Conservation (phyloP, 208 protist genomes). For the Trypanosoma cruzi region DNA sequence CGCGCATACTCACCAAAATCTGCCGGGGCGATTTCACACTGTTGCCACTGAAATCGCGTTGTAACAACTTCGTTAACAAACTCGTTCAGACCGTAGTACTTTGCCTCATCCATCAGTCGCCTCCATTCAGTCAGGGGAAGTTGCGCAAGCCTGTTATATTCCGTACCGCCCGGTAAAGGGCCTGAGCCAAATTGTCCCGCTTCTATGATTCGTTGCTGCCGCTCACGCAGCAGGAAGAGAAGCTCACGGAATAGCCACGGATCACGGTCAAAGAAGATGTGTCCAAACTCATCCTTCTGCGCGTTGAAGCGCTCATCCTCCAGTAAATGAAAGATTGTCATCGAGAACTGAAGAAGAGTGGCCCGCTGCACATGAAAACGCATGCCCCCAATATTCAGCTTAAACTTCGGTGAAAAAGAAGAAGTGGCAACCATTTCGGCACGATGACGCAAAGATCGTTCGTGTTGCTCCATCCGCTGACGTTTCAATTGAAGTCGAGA, state of each 20-base stretch:
- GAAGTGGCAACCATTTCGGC: background rate
- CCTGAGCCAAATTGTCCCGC: background rate
- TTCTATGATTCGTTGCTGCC: conserved; percentile 7
- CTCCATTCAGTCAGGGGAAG: conserved; percentile 13
- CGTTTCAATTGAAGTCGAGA: conserved; percentile 6
- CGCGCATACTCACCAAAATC: background rate
- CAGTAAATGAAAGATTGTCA: conserved; percentile 25
- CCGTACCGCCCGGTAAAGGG: background rate
- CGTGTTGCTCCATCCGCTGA: conserved; percentile 8
- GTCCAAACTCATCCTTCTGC: conserved; percentile 26
- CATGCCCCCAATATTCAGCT: conserved; percentile 31
- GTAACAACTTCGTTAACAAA: conserved; percentile 8
- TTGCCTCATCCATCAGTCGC: conserved; percentile 30
- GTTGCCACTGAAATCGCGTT: conserved; percentile 18
- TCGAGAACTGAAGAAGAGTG: conserved; percentile 23
- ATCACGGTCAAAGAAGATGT: conserved; percentile 31
- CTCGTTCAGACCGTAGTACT: conserved; percentile 30
- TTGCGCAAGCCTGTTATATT: conserved; percentile 4
- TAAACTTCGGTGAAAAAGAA: conserved; percentile 10
- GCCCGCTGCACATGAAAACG: conserved; percentile 28
- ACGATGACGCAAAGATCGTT: conserved; percentile 15
- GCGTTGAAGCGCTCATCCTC: conserved; percentile 8
- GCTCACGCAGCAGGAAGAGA: conserved; percentile 26
- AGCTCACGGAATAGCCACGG: conserved; percentile 29
- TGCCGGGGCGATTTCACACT: conserved; percentile 16